These are phyloP conservation scores for Penicillium sp. DNA, from an alignment of 2,329 filamentous ascomycete species.

Conservation along the genomic window DNA sequence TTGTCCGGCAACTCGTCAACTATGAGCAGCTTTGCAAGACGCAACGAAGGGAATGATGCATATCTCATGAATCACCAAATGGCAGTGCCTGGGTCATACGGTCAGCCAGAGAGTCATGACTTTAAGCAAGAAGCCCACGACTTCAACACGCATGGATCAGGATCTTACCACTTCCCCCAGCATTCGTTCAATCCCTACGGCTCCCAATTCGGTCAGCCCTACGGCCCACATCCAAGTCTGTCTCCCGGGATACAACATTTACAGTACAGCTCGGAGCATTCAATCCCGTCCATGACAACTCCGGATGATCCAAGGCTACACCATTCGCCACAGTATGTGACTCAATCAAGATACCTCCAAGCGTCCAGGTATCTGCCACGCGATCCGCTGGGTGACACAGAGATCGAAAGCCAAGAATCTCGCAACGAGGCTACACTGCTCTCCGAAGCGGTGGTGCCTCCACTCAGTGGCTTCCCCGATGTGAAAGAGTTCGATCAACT, in stretches of 20 bases:
- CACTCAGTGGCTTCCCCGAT: conserved; percentile 48
- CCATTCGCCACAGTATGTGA: conserved; percentile 35
- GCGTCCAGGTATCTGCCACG: conserved; percentile 37
- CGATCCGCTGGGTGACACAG: conserved; percentile 37
- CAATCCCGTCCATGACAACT: conserved; percentile 33
- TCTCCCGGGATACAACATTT: conserved; percentile 34
- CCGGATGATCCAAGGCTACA: conserved; percentile 38
- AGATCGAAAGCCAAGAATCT: conserved; percentile 49
- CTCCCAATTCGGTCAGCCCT: conserved; percentile 38
- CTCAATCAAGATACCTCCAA: conserved; percentile 35
- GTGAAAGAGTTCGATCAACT: conserved; percentile 50
- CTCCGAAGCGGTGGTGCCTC: conserved; percentile 47
- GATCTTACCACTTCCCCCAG: conserved; percentile 35
- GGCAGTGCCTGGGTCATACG: conserved; percentile 34
- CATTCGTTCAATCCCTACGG: conserved; percentile 42
- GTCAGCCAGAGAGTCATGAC: conserved; percentile 33
- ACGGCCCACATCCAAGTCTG: conserved; percentile 36
- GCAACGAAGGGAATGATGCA: conserved; percentile 38
- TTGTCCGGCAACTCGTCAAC: conserved; percentile 7
- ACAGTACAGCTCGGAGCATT: conserved; percentile 35
- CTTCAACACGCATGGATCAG: conserved; percentile 31
- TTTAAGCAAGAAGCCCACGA: conserved; percentile 35
- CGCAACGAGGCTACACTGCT: conserved; percentile 45
- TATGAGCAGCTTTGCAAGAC: conserved; percentile 46
- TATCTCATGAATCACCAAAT: conserved; percentile 39